phyloP scores from a whole-genome alignment of 176 grass and related monocot species.

The Pontederia paniculata region DNA sequence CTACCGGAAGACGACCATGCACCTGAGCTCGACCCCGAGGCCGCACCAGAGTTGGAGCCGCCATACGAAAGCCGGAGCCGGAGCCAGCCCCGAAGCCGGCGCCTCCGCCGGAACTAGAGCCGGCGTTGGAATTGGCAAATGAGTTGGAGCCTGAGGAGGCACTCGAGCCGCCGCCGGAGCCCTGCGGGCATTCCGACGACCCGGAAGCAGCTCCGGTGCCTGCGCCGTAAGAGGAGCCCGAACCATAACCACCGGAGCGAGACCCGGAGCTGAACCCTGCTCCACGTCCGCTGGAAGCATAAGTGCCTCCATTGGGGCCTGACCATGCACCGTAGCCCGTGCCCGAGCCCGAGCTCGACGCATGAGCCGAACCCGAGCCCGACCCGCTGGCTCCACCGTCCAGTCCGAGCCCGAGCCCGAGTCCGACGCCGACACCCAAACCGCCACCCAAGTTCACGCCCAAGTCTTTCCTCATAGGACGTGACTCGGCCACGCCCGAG shows the following conservation, averaged over 20 bases:
- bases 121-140: background rate
- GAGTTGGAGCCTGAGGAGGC: background rate
- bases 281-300: background rate
- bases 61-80: background rate
- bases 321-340: conserved; percentile 1
- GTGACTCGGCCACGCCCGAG: background rate
- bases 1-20: background rate
- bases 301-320: background rate
- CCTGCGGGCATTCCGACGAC: background rate
- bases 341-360: background rate
- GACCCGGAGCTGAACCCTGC: background rate
- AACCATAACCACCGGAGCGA: background rate
- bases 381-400: background rate
- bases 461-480: background rate
- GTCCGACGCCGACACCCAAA: background rate
- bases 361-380: background rate
- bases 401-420: background rate
- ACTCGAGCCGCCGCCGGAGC: background rate
- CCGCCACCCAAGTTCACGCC: background rate
- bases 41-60: background rate
- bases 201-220: background rate
- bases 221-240: background rate
- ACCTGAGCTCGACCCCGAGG: background rate
- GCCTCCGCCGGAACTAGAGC: background rate
- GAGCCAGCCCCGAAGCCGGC: background rate